Evolutionary conservation across 306 rosid genomes (phyloP).

Genomic region (Casuarina cunninghamiana): DNA sequence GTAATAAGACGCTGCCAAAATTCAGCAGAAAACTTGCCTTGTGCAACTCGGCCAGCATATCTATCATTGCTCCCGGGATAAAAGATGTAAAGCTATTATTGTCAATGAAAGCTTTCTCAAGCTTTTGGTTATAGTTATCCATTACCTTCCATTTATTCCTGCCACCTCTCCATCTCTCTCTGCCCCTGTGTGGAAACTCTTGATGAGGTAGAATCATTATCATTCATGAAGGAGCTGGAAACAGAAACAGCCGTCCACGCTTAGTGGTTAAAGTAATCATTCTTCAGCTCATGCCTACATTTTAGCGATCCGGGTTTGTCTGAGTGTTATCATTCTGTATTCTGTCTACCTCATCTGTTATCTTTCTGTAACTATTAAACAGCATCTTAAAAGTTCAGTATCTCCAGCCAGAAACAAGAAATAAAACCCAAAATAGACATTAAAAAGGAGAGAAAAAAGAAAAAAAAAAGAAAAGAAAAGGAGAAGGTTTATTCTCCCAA

Average conservation of each 20-base stretch:
- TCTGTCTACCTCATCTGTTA: slow-evolving; percentile 21
- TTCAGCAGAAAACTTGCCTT: neutral
- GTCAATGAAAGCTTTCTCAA: slow-evolving; percentile 19
- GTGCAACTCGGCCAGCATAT: slow-evolving; percentile 17
- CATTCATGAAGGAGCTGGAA: slow-evolving; percentile 37
- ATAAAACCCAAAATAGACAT: slow-evolving; percentile 6
- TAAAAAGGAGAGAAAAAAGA: neutral
- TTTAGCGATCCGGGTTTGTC: slow-evolving; percentile 24
- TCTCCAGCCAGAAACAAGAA: slow-evolving; percentile 24
- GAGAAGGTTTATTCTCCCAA: slow-evolving; percentile 3
- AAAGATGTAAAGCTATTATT: slow-evolving; percentile 26
- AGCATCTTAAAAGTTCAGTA: neutral
- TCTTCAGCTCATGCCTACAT: slow-evolving; percentile 29
- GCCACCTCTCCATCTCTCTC: slow-evolving; percentile 1
- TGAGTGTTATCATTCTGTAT: slow-evolving; percentile 13
- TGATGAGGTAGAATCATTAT: slow-evolving; percentile 27
- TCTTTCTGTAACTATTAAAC: slow-evolving; percentile 4
- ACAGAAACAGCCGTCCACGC: slow-evolving; percentile 14
- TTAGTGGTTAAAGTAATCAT: slow-evolving; percentile 42
- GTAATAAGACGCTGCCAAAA: neutral
- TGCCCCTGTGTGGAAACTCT: slow-evolving; percentile 2
- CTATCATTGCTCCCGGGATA: slow-evolving; percentile 27
- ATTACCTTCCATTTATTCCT: slow-evolving; percentile 23
- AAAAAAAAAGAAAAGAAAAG: neutral
- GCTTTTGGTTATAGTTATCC: slow-evolving; percentile 26